A percentile compares a stretch with the other conserved stretches of the same genome.
Conservation (phyloP, 192 early-diverging fungal species). For the Backusella mclennaniae region DNA sequence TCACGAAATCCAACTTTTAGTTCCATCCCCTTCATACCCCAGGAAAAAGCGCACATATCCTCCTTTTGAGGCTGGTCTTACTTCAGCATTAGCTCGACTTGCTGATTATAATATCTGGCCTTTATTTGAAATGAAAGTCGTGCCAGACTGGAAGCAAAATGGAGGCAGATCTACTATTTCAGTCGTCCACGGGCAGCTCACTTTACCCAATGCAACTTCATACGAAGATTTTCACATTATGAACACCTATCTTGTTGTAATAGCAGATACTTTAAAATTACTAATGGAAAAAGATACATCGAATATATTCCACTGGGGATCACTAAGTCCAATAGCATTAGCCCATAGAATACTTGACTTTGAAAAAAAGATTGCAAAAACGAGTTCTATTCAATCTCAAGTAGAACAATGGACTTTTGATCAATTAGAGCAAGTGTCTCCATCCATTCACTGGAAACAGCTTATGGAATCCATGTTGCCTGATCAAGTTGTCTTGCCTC, state of each 20-base stretch:
- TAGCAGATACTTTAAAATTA: constrained; percentile 46
- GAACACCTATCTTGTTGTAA: constrained; percentile 38
- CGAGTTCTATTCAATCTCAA: neutral
- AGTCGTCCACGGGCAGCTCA: constrained; percentile 53
- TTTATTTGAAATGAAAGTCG: constrained; percentile 51
- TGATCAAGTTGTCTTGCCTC: constrained; percentile 10
- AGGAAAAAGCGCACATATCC: neutral
- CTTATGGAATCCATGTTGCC: constrained; percentile 3
- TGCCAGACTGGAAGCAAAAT: constrained; percentile 48
- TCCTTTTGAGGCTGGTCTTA: neutral
- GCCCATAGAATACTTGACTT: constrained; percentile 59
- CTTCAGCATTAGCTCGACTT: neutral
- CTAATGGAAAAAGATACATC: constrained; percentile 24
- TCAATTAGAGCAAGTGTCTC: neutral
- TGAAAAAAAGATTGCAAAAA: constrained; percentile 52
- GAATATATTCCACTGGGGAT: constrained; percentile 19
- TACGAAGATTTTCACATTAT: constrained; percentile 53
- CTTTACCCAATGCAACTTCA: constrained; percentile 58
- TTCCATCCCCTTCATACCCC: constrained; percentile 5
- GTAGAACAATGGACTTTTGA: constrained; percentile 9
- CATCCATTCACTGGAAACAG: constrained; percentile 2
- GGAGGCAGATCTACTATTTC: constrained; percentile 45
- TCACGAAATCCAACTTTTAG: constrained; percentile 32
- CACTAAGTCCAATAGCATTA: constrained; percentile 19
- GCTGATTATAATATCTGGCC: constrained; percentile 20